Percentiles rank a stretch among this genome's conserved stretches.
Evolutionary conservation across 1,284 basidiomycete genomes (phyloP).

Genomic region (Rhodotorula mucilaginosa): DNA sequence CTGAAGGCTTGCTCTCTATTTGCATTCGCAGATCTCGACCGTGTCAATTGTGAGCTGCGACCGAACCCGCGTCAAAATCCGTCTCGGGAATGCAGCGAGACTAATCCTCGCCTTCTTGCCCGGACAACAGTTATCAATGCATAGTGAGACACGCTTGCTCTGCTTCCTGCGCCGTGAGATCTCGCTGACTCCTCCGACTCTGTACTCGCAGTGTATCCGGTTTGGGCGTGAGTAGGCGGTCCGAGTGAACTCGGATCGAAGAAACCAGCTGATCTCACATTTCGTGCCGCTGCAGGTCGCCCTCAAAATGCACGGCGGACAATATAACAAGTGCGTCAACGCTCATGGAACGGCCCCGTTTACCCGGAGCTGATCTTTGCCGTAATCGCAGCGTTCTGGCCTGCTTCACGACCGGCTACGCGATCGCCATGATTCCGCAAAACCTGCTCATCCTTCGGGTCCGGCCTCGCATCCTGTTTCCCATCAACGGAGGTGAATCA

Average conservation of each 20-base stretch:
- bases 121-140: constrained; percentile 11
- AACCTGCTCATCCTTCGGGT: constrained; percentile 46
- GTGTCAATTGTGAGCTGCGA: constrained; percentile 14
- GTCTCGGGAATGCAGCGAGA: no score
- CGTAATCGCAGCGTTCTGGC: constrained; percentile 48
- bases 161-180: no score
- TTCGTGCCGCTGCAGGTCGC: constrained; percentile 56
- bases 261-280: neutral
- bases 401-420: constrained; percentile 47
- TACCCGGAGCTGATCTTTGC: fast-evolving
- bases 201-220: constrained; percentile 3
- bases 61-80: no score
- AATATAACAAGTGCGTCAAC: constrained; percentile 57
- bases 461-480: constrained; percentile 39
- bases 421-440: constrained; percentile 44
- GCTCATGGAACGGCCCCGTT: neutral
- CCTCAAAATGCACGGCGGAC: constrained; percentile 64
- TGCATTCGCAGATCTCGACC: constrained; percentile 1
- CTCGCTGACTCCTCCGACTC: no score
- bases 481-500: constrained; percentile 14
- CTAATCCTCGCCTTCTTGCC: neutral
- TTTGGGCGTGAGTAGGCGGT: neutral
- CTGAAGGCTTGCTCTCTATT: neutral
- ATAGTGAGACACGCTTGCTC: neutral
- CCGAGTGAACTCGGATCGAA: no score